phyloP scores from a whole-genome alignment of 495 filamentous ascomycete species.

The Xylaria intraflava region DNA sequence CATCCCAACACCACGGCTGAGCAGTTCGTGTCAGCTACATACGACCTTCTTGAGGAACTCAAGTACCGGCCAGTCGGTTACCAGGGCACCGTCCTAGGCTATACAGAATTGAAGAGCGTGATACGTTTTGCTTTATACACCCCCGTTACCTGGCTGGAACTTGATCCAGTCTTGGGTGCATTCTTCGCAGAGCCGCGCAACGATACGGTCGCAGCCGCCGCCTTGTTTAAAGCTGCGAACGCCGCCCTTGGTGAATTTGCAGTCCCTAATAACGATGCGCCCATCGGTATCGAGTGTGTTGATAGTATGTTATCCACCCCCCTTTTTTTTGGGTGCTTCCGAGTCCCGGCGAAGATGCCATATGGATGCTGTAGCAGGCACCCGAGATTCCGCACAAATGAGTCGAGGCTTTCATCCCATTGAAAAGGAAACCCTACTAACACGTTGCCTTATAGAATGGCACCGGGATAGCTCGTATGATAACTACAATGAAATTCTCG shows the following conservation, averaged over 20 bases:
- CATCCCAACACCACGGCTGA: slow-evolving; percentile 1
- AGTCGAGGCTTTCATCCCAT: no score
- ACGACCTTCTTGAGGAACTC: neutral
- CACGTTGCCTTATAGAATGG: neutral
- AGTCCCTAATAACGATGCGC: neutral
- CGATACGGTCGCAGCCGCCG: neutral
- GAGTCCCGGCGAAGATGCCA: slow-evolving; percentile 1
- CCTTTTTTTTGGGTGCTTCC: slow-evolving; percentile 3
- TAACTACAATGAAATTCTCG: neutral
- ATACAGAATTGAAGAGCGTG: neutral
- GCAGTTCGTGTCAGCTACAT: slow-evolving; percentile 4
- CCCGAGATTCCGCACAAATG: no score
- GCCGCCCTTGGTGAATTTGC: neutral
- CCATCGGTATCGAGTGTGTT: slow-evolving; percentile 7
- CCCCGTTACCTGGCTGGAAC: neutral
- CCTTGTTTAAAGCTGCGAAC: neutral
- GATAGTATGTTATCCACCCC: neutral
- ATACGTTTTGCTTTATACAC: slow-evolving; percentile 8
- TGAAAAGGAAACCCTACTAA: neutral
- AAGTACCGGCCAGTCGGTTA: slow-evolving; percentile 7
- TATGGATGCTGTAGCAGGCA: neutral
- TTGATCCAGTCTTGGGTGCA: neutral
- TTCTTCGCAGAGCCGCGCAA: slow-evolving; percentile 3
- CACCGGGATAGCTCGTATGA: neutral
- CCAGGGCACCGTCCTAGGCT: neutral